Evolutionary conservation across 2,329 filamentous ascomycete genomes (phyloP).

Genomic region (Hypoxylon sp.): DNA sequence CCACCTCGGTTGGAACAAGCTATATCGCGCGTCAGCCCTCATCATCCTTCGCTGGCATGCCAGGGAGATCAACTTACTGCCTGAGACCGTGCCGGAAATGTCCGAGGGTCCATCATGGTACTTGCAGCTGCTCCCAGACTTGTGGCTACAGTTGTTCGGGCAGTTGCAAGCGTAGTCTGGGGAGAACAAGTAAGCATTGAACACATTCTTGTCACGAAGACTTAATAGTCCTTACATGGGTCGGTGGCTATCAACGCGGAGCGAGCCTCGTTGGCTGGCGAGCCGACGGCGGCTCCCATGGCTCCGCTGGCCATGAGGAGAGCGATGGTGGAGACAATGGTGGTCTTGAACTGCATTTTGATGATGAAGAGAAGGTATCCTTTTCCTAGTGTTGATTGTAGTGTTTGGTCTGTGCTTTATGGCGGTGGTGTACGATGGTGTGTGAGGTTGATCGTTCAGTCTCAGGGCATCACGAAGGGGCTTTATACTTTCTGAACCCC

Average conservation of each 20-base stretch:
- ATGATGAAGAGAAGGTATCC: neutral
- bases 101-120: neutral
- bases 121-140: neutral
- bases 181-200: neutral
- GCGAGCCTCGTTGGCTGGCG: neutral
- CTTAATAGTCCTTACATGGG: neutral
- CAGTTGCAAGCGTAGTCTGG: constrained; percentile 7
- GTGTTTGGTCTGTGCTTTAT: constrained; percentile 1
- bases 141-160: constrained; percentile 6
- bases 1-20: too few relatives aligned
- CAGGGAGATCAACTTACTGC: too few relatives aligned
- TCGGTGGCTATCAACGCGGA: constrained; percentile 6
- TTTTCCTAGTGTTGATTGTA: neutral
- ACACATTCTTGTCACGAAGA: neutral
- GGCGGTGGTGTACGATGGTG: neutral
- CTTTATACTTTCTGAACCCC: neutral
- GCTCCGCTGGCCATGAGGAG: constrained; percentile 1
- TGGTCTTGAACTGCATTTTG: constrained; percentile 8
- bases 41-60: too few relatives aligned
- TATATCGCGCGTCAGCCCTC: too few relatives aligned
- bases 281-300: constrained; percentile 2
- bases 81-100: neutral
- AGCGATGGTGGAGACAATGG: neutral
- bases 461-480: neutral
- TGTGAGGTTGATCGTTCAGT: neutral